Evolutionary conservation across 2,329 filamentous ascomycete species (phyloP), one percentile per base, ranked within the genome.

Genomic region (Claviceps pazoutovae): DNA sequence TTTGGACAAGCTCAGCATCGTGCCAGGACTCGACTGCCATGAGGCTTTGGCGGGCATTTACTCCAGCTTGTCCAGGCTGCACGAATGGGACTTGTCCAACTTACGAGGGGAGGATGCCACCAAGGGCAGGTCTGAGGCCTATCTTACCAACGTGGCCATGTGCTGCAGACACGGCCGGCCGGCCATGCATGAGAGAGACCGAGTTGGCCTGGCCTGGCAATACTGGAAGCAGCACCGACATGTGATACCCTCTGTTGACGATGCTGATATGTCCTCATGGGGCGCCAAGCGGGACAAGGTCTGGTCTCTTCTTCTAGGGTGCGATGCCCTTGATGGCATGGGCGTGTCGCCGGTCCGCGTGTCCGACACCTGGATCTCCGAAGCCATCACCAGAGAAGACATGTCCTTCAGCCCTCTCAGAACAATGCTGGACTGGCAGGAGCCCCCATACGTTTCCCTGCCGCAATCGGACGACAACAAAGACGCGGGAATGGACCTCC

Each of bases 41-140:
- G 84, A 88, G 62, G 87, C 87, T 0, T 72, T 91, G 45, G 80
- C 79, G 4, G 86, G 86, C 3, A 72, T 94, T 5, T 87, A 84
- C 63, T 76, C 76, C 52, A 86, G 84, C 60, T 69, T 93, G 54
- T 72, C 76, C 54, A 81, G 74, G 58, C 68, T 94, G n/a, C 80
- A 86, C 60, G 72, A 79, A 46, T 84, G 86, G 72, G 86, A 93
- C 61, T 69, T 83, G 54, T 72, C 77, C 52, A 76, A 72, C 55
- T 64, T 82, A 34, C 73, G 74, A 9, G 71, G 75, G 53, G 74
- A 77, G 14, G 66, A 71, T 1, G 64, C 66, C 2, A 66, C 73
- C 58, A 60, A 59, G n/a, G 66, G 63, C 19, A 74, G 72, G 58
- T 64, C 71, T 2, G 73, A 76, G 34, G 67, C 72, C n/a, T 71